A percentile compares a stretch with the other conserved stretches of the same genome.
phyloP scores from a whole-genome alignment of 2,329 filamentous ascomycete species.

The Hymenoscyphus salicellus region DNA sequence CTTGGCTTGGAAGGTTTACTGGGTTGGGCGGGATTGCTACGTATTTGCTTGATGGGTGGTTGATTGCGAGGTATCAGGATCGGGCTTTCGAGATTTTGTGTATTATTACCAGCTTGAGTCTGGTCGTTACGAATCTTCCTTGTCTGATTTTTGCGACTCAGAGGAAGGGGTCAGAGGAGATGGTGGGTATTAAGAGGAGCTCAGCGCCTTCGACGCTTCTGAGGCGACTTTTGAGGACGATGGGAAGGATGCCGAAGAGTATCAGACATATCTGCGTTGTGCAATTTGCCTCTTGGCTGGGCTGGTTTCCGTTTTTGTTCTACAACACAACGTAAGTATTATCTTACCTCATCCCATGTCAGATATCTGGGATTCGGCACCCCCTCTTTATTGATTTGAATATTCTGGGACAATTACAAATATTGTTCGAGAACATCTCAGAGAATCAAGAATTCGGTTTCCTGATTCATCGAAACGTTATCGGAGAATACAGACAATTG shows the following conservation, averaged over 20 bases:
- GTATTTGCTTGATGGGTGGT: constrained; percentile 23
- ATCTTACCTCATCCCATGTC: too few species aligned
- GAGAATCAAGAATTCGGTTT: too few species aligned
- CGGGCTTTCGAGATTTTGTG: constrained; percentile 19
- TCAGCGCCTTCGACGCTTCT: neutral
- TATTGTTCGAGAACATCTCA: too few species aligned
- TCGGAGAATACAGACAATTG: too few species aligned
- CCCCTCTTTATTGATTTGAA: too few species aligned
- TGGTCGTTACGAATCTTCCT: constrained; percentile 9
- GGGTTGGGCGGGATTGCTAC: constrained; percentile 35
- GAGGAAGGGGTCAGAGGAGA: neutral
- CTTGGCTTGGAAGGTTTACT: constrained; percentile 33
- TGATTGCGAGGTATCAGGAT: constrained; percentile 26
- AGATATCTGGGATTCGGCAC: too few species aligned
- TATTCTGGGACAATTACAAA: too few species aligned
- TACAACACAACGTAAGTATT: constrained; percentile 33
- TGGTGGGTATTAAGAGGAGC: neutral
- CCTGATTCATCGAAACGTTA: too few species aligned
- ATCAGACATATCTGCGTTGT: constrained; percentile 25
- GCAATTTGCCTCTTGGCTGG: constrained; percentile 34
- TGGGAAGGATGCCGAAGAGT: constrained; percentile 11
- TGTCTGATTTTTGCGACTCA: neutral
- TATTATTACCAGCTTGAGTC: constrained; percentile 6
- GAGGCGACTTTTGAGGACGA: constrained; percentile 7
- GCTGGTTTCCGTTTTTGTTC: constrained; percentile 38